Evolutionary conservation across 768 basidiomycete genomes (phyloP), one percentile per base, ranked within the genome.

Genomic region (Amanita muscaria): DNA sequence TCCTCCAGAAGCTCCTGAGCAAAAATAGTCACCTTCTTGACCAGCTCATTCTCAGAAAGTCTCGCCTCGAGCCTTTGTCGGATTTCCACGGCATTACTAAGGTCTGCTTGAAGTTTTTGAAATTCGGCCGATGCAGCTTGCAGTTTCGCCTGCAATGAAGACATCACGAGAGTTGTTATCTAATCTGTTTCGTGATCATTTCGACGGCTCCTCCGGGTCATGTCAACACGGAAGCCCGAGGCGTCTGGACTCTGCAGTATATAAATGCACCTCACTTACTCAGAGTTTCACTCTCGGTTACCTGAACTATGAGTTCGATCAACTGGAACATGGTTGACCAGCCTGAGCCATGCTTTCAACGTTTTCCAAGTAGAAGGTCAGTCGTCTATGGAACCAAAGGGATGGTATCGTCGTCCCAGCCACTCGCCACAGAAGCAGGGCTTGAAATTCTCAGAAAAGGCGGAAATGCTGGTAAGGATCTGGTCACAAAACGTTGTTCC

Each of bases 61-160:
- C 96, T 92, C 0, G 90, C 80, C 50, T 94, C 94, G n/a, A 97
- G 73, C 43, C 78, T 74, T 54, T 94, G 89, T 34, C 86, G 72
- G 11, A 79, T 82, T 52, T 91, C 88, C 29, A 98, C 83, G 3
- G 76, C 70, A 44, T 67, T 70, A 1, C 80, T 69, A 31, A 91
- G 66, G 49, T 93, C 88, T 2, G 64, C 56, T 57, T 96, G 90
- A 6, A 92, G 56, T 55, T 84, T 88, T 56, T 91, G 85, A 56
- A 81, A 93, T 50, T 88, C 88, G 16, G 66, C 54, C 4, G 89
- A 82, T 19, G 75, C 77, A 22, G 66, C 64, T 59, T 94, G 86
- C 15, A 91, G 65, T 47, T 70, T 75, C 14, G 16, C 44, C 33
- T 61, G 62, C 54, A 77, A 73, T 30, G 81, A 60, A 47, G 80